Percentiles rank a stretch among this genome's conserved stretches.
These are phyloP conservation scores for Eremochloa ophiuroides DNA, from an alignment of 176 grass and related monocot species.

Conservation along the genomic window DNA sequence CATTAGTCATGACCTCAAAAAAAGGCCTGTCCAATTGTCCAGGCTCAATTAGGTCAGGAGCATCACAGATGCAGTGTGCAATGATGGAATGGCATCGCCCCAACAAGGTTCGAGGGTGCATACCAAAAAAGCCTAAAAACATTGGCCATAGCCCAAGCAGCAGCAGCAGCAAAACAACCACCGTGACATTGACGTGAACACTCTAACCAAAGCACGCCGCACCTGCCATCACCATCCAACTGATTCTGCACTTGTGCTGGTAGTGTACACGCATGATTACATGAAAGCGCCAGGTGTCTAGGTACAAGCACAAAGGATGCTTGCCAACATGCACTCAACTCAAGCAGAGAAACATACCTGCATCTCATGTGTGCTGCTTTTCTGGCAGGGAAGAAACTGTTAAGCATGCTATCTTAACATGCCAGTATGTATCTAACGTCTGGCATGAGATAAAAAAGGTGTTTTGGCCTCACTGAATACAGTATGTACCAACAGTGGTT, in stretches of 20 bases:
- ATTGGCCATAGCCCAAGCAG: neutral
- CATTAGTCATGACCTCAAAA: neutral
- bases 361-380: neutral
- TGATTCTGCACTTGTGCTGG: neutral
- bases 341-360: neutral
- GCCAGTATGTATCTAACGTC: neutral
- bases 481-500: neutral
- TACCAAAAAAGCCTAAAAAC: neutral
- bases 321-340: neutral
- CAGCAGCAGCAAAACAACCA: neutral
- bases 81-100: neutral
- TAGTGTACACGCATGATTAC: slow-evolving; percentile 3
- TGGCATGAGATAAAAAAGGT: neutral
- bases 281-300: neutral
- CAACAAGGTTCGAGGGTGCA: neutral
- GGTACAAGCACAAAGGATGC: neutral
- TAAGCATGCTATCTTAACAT: neutral
- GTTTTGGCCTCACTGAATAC: neutral
- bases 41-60: neutral
- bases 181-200: slow-evolving; percentile 14
- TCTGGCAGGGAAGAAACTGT: neutral
- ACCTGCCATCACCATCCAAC: slow-evolving; percentile 1
- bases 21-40: neutral
- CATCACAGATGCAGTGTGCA: neutral
- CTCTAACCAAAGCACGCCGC: slow-evolving; percentile 15